Evolutionary conservation across 495 filamentous ascomycete species (phyloP).

Genomic region (Penicillium silybi): DNA sequence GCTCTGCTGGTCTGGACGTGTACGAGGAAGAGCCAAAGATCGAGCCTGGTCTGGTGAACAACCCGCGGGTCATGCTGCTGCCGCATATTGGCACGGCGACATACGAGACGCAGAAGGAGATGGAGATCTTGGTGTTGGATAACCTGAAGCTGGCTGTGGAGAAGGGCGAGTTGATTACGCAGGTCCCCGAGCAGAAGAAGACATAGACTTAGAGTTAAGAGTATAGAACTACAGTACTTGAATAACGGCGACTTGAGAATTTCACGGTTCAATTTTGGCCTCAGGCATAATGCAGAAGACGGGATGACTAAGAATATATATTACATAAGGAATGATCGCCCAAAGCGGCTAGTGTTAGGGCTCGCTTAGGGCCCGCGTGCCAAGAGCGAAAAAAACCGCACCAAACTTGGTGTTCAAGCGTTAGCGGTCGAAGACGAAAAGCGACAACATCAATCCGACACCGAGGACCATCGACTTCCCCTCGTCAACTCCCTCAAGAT

Average conservation of each 20-base stretch:
- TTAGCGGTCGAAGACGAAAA: conserved; percentile 42
- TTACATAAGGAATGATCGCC: conserved; percentile 4
- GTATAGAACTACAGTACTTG: not conserved
- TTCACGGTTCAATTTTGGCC: not conserved
- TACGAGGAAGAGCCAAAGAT: conserved; percentile 74
- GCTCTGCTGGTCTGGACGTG: conserved; percentile 68
- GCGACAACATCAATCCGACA: conserved; percentile 46
- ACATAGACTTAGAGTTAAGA: conserved; percentile 8
- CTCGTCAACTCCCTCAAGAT: conserved; percentile 53
- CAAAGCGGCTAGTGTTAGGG: conserved; percentile 40
- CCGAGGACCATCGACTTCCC: conserved; percentile 44
- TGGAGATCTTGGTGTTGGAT: conserved; percentile 70
- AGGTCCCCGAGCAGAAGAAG: conserved; percentile 66
- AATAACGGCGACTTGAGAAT: not conserved
- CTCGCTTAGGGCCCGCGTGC: conserved; percentile 45
- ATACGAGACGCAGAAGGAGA: conserved; percentile 64
- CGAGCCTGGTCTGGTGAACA: conserved; percentile 65
- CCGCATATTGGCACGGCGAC: conserved; percentile 78
- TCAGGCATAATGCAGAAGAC: not conserved
- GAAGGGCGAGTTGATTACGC: conserved; percentile 61
- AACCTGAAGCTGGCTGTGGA: conserved; percentile 64
- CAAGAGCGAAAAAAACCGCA: conserved; percentile 47
- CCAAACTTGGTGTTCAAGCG: conserved; percentile 32
- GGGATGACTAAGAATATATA: not conserved
- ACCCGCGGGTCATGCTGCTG: conserved; percentile 66